Evolutionary conservation across 768 basidiomycete species (phyloP).

Genomic region (Rubroboletus pulcherrimus): DNA sequence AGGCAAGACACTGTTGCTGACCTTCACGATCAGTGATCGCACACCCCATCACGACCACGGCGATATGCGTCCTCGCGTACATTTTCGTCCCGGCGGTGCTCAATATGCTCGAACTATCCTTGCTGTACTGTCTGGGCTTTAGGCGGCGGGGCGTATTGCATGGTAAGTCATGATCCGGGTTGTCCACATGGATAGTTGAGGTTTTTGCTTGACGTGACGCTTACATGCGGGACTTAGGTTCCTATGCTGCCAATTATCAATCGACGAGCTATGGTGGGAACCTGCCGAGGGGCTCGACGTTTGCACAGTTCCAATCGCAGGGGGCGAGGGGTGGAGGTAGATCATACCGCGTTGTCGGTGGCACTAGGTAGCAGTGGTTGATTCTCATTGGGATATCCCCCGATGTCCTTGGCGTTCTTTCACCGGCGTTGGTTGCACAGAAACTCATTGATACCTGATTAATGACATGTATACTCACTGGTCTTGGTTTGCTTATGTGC

Average conservation of each 20-base stretch:
- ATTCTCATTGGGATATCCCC: background rate
- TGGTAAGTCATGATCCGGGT: background rate
- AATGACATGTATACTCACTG: background rate
- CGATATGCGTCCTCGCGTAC: conserved; percentile 11
- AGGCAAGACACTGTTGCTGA: no score
- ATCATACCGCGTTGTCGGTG: background rate
- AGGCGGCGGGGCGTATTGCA: conserved; percentile 1
- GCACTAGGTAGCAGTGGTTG: background rate
- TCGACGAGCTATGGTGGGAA: conserved; percentile 19
- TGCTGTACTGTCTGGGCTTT: conserved; percentile 1
- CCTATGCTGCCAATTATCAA: conserved; percentile 18
- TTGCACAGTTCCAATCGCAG: conserved; percentile 11
- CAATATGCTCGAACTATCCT: background rate
- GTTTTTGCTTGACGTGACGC: background rate
- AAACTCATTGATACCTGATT: background rate
- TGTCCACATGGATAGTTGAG: background rate
- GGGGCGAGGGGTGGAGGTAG: background rate
- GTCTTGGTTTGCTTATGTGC: background rate
- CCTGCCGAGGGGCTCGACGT: conserved; percentile 4
- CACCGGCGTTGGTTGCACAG: background rate
- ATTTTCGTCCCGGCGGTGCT: conserved; percentile 6
- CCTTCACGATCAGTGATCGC: background rate
- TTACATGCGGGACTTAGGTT: conserved; percentile 1
- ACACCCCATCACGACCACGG: conserved; percentile 10
- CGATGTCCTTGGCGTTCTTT: background rate